Base-by-base conservation (phyloP, 441 rosid species). In the Populus hybrid region DNA sequence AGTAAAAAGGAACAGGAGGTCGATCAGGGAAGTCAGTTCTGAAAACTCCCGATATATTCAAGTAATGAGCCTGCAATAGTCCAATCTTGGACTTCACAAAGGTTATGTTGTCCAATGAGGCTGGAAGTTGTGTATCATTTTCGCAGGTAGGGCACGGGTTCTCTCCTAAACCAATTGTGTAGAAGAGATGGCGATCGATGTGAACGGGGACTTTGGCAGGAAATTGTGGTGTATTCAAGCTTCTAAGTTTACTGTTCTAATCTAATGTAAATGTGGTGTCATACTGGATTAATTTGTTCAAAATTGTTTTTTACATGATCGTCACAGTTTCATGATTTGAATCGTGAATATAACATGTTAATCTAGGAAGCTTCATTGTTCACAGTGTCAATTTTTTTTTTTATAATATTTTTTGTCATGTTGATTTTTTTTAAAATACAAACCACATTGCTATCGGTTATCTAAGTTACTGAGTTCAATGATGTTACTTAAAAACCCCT, bases 91-190 rank as follows among this genome's bases (percentile, higher is more conserved):
- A 88, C 77, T 82, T 81, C 59, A 81, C 70, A 64, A 89, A 86
- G 23, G 93, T 84, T 40, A 85, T 74, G 30, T 89, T 89, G 82
- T 88, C 88, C 30, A 89, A 30, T 0, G 90, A 76, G 36, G 92
- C 93, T 42, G 93, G 78, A 20, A 91, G 84, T 40, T 79, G 84
- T 3, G 90, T 84, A 36, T 80, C 84, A 50, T 85, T 84, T 65
- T 87, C 88, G 74, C 92, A 88, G 3, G 89, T 89, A 6, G 89
- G 88, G 76, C 92, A 89, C 3, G 90, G 88, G 57, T 68, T 85
- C 3, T 78, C 72, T 79, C 93, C 93, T 35, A 91, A 78, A 26
- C 89, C 86, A 5, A 91, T 74, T 0, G 92, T 81, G 85, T 85
- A 88, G 74, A 87, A 85, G 68, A 81, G 81, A 0, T 74, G 67